phyloP scores from a whole-genome alignment of 768 basidiomycete genomes.

The Serendipita vermifera region DNA sequence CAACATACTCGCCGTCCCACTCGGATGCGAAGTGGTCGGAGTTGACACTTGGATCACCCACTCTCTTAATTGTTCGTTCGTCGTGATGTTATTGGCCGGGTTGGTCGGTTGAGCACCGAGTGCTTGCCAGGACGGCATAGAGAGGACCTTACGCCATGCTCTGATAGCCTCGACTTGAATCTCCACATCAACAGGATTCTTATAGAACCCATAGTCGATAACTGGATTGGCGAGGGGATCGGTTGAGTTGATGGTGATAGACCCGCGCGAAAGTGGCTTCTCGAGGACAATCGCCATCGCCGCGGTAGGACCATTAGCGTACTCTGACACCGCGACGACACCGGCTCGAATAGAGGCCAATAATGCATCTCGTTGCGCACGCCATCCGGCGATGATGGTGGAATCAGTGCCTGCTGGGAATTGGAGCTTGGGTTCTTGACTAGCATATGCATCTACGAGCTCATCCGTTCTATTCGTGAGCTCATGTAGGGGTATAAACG shows the following conservation, averaged over 20 bases:
- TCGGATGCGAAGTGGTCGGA: conserved; percentile 16
- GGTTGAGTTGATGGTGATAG: conserved; percentile 18
- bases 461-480: background rate
- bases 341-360: background rate
- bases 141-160: background rate
- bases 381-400: background rate
- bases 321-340: background rate
- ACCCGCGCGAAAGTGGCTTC: conserved; percentile 15
- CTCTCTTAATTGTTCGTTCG: background rate
- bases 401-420: background rate
- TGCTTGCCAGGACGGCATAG: background rate
- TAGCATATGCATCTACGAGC: background rate
- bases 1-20: conserved; percentile 6
- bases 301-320: background rate
- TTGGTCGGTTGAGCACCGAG: background rate
- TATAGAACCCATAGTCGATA: conserved; percentile 19
- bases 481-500: background rate
- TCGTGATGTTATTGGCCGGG: background rate
- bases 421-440: background rate
- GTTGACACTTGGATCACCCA: background rate
- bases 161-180: background rate
- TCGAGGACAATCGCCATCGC: background rate
- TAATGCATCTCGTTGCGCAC: background rate
- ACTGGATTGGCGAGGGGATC: conserved; percentile 20
- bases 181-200: background rate